Conservation (phyloP, 1,284 basidiomycete genomes). For the Papiliotrema fonsecae region DNA sequence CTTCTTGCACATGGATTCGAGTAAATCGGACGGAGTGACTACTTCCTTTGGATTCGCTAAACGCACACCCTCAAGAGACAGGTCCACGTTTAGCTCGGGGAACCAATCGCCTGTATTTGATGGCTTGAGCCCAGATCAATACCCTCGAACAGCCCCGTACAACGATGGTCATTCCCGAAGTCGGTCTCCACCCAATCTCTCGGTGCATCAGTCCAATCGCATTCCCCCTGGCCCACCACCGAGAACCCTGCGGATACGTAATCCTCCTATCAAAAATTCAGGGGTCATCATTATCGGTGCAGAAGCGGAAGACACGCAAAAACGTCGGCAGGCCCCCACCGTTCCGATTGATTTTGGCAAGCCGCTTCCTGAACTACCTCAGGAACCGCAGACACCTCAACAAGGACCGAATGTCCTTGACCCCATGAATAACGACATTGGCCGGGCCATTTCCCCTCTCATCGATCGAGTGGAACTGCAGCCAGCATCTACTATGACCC, state of each 20-base stretch:
- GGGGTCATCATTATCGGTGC: constrained; percentile 20
- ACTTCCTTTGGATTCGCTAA: constrained; percentile 7
- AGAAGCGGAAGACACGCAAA: not conserved
- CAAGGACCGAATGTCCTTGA: too few species aligned
- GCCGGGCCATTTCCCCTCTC: constrained; percentile 28
- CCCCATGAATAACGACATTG: constrained; percentile 22
- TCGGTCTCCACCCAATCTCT: not conserved
- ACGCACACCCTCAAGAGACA: not conserved
- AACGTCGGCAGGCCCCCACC: not conserved
- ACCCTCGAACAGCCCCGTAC: not conserved
- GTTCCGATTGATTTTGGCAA: constrained; percentile 19
- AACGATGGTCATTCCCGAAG: not conserved
- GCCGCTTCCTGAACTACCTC: constrained; percentile 26
- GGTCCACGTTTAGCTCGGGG: not conserved
- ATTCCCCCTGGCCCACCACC: constrained; percentile 1
- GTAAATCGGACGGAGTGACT: not conserved
- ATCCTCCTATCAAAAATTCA: constrained; percentile 7
- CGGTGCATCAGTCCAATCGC: not conserved
- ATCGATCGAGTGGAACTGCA: too few species aligned
- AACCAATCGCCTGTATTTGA: not conserved
- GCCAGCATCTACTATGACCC: not conserved
- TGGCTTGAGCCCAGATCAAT: not conserved
- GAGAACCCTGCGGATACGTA: constrained; percentile 18
- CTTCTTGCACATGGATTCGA: not conserved
- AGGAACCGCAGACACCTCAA: too few species aligned